phyloP scores from a whole-genome alignment of 176 grass and related monocot species.

The Carex littledalei region DNA sequence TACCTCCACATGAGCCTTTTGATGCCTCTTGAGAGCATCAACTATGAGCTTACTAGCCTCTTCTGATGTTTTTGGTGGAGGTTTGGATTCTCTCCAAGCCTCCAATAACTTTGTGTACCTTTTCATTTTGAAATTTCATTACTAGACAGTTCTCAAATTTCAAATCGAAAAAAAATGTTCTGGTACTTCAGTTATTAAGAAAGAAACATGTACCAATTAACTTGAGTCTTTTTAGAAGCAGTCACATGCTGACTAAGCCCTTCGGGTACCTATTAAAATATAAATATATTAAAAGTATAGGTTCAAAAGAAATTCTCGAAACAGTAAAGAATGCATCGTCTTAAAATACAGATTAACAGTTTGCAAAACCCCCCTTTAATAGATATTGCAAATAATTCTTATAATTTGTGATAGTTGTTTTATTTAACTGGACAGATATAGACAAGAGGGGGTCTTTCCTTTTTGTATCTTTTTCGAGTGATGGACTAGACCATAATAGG shows the following conservation, averaged over 20 bases:
- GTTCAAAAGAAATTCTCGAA: not conserved
- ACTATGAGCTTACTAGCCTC: slow-evolving; percentile 58
- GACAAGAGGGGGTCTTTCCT: no score
- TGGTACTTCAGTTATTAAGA: not conserved
- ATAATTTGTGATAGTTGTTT: not conserved
- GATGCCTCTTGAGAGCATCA: slow-evolving; percentile 81
- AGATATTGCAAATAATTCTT: not conserved
- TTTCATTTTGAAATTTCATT: not conserved
- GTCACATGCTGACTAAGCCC: slow-evolving; percentile 59
- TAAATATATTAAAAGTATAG: not conserved
- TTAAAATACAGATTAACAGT: not conserved
- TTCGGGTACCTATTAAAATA: slow-evolving; percentile 49
- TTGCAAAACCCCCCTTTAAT: not conserved
- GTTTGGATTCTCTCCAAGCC: slow-evolving; percentile 78
- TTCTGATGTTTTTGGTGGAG: slow-evolving; percentile 68
- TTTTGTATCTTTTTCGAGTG: not conserved
- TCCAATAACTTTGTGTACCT: slow-evolving; percentile 85
- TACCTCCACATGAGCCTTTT: slow-evolving; percentile 92
- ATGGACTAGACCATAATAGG: not conserved
- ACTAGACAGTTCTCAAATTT: not conserved
- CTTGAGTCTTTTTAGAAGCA: slow-evolving; percentile 83
- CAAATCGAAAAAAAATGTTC: not conserved
- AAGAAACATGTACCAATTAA: slow-evolving; percentile 59
- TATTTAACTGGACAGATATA: not conserved
- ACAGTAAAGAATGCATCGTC: not conserved